These are phyloP conservation scores for Botrytis porri DNA, from an alignment of 2,329 filamentous ascomycete genomes.

Conservation along the genomic window DNA sequence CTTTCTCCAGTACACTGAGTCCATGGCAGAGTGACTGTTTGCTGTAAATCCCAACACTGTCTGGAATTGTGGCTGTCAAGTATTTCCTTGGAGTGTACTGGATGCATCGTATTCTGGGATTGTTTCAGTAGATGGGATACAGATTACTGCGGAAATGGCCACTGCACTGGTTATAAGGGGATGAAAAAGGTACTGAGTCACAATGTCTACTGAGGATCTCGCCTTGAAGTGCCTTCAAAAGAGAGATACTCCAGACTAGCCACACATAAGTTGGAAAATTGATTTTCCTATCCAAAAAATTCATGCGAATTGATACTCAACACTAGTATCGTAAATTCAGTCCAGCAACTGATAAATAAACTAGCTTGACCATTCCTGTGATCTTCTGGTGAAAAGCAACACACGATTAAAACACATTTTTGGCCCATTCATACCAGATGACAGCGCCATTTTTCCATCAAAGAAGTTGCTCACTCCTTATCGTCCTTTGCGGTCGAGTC, in stretches of 20 bases:
- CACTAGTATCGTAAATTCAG: background rate
- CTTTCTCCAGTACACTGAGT: background rate
- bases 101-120: background rate
- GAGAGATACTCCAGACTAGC: background rate
- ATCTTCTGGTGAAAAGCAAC: background rate
- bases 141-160: background rate
- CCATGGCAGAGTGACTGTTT: background rate
- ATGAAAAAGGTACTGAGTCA: background rate
- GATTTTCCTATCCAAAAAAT: background rate
- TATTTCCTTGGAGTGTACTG: background rate
- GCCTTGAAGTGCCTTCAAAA: background rate
- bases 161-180: background rate
- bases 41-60: background rate
- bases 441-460: background rate
- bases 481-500: background rate
- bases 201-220: background rate
- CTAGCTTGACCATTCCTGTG: background rate
- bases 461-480: background rate
- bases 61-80: background rate
- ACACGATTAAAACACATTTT: background rate
- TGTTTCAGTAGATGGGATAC: accelerated
- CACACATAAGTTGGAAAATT: background rate
- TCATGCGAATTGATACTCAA: background rate
- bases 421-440: background rate
- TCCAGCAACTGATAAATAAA: background rate